Conservation (phyloP, 306 rosid species). For the Citrullus colocynthis region DNA sequence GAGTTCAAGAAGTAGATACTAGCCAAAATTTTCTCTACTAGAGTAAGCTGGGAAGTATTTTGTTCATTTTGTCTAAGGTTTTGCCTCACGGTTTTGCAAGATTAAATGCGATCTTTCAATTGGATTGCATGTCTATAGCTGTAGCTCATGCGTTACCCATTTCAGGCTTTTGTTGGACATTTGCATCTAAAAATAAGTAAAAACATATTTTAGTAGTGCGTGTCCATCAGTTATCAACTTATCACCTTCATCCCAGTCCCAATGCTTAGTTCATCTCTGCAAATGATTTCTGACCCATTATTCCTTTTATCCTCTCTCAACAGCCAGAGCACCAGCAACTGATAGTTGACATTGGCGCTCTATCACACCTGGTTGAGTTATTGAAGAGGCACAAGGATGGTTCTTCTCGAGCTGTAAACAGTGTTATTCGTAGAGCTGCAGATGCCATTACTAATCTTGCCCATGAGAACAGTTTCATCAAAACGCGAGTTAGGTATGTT, state of each 20-base stretch:
- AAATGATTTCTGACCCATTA: slow-evolving; percentile 24
- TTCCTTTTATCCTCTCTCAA: slow-evolving; percentile 17
- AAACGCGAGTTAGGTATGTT: slow-evolving; percentile 86
- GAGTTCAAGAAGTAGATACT: neutral
- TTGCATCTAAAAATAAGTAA: neutral
- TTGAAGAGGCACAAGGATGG: slow-evolving; percentile 64
- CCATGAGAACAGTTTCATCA: slow-evolving; percentile 91
- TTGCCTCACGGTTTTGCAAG: neutral
- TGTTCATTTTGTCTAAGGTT: neutral
- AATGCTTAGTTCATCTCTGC: neutral
- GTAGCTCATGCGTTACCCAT: neutral
- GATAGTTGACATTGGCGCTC: slow-evolving; percentile 78
- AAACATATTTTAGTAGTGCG: neutral
- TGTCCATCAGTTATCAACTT: neutral
- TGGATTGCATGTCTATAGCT: neutral
- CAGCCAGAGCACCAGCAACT: slow-evolving; percentile 99
- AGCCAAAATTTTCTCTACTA: neutral
- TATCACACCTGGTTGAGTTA: slow-evolving; percentile 68
- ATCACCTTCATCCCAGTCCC: neutral
- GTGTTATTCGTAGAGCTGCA: slow-evolving; percentile 98
- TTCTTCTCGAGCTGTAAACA: slow-evolving; percentile 58
- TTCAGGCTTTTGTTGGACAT: neutral
- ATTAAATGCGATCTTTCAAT: neutral
- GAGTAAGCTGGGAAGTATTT: neutral
- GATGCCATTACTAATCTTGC: slow-evolving; percentile 98